Evolutionary conservation across 2,329 filamentous ascomycete species (phyloP), one percentile per base, ranked within the genome.

Genomic region (Amylocarpus encephaloides): DNA sequence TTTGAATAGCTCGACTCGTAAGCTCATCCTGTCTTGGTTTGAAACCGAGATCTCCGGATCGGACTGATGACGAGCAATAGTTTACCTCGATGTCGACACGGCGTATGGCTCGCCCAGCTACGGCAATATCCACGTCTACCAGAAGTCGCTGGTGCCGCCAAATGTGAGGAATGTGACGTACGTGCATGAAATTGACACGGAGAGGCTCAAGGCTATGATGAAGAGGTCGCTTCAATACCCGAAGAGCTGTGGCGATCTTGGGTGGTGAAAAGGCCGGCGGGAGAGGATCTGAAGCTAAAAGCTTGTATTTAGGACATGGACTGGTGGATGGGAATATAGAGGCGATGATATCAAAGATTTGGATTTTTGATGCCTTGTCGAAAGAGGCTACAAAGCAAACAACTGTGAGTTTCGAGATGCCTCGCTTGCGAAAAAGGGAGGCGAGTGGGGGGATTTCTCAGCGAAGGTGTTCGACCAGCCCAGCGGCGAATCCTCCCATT

Each of bases 71-170:
- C 19, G 38, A 5, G 15, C 22, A 13, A 50, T 48, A 48, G 70
- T 72, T n/a, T 72, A 68, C 46, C 38, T 72, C 22, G 70, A 73
- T 56, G 70, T 73, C 2, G 69, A 73, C 49, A 69, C 63, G 1
- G 64, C 66, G 3, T 73, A 69, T 53, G 66, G 63, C 11, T 69
- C 66, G 19, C 67, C 68, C 1, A 67, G 53, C 43, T 73, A 72
- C 50, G 70, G 70, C 1, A 71, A 71, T 48, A 68, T 73, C 35
- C 70, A 71, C 50, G 67, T 68, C 12, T 73, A 73, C 54, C 67
- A 71, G 55, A 59, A 67, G 32, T 66, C 65, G 3, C 59, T 72
- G 7, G 66, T 62, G 52, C 70, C 70, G 6, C 63, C 62, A 47
- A 61, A 62, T 9, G 50, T 70, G 26, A 57, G 62, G n/a, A 63